Percentiles rank a stretch among this genome's conserved stretches.
phyloP scores from a whole-genome alignment of 2,329 filamentous ascomycete genomes.

The Fusarium succisae region DNA sequence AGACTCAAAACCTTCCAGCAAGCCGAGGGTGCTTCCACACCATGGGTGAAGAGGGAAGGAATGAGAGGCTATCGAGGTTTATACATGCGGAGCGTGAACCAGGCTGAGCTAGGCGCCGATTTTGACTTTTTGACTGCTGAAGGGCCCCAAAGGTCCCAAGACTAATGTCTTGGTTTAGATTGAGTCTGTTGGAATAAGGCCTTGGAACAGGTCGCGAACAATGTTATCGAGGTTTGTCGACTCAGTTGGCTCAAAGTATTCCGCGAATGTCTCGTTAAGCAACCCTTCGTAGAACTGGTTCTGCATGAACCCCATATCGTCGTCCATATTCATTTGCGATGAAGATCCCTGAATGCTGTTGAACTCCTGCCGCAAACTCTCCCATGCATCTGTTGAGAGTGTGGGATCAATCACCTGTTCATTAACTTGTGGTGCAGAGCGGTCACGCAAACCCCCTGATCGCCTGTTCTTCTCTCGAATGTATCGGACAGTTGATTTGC shows the following conservation, averaged over 20 bases:
- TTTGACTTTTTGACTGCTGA: conserved; percentile 68
- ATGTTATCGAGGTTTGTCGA: conserved; percentile 46
- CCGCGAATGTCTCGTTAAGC: conserved; percentile 40
- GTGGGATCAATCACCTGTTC: not conserved
- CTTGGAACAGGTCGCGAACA: conserved; percentile 49
- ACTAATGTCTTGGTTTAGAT: not conserved
- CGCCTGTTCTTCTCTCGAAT: conserved; percentile 27
- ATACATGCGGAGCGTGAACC: conserved; percentile 68
- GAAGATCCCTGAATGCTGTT: not conserved
- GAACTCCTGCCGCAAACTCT: not conserved
- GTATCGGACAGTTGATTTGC: conserved; percentile 44
- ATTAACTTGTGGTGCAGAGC: not conserved
- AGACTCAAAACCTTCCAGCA: conserved; percentile 61
- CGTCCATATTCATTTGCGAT: not conserved
- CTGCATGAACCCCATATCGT: conserved; percentile 17
- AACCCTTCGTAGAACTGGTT: conserved; percentile 41
- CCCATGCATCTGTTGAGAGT: not conserved
- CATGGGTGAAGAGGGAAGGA: not conserved
- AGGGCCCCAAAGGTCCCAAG: conserved; percentile 38
- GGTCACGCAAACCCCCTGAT: not conserved
- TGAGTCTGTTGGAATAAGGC: conserved; percentile 47
- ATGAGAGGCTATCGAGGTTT: conserved; percentile 66
- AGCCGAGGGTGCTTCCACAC: conserved; percentile 36
- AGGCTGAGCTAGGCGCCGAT: conserved; percentile 67
- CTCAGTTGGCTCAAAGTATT: conserved; percentile 43